Evolutionary conservation across 169 alveolate genomes (phyloP).

Genomic region (Eimeria sp.): DNA sequence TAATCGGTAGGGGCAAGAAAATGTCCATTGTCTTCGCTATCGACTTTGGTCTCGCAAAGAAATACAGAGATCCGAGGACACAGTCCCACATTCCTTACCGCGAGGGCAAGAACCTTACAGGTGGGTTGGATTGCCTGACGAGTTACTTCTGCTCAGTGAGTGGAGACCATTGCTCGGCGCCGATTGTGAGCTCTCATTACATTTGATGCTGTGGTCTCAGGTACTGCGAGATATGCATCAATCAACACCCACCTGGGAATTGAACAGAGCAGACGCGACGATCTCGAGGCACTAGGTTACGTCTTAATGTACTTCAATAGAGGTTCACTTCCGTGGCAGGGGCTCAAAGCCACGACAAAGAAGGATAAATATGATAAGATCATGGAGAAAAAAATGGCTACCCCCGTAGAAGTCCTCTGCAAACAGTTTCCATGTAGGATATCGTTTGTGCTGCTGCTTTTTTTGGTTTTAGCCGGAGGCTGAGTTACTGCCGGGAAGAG

Average conservation of each 20-base stretch:
- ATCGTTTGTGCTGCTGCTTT: background rate
- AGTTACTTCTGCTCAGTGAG: background rate
- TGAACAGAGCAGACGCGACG: constrained; percentile 96
- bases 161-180: background rate
- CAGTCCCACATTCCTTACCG: constrained; percentile 99
- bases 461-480: background rate
- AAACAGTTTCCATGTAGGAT: constrained; percentile 92
- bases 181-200: background rate
- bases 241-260: constrained; percentile 99
- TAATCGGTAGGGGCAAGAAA: constrained; percentile 93
- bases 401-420: constrained; percentile 98
- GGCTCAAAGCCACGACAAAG: constrained; percentile 96
- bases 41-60: constrained; percentile 98
- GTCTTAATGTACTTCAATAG: constrained; percentile 98
- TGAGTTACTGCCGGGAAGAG: background rate
- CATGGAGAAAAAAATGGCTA: constrained; percentile 99
- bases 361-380: constrained; percentile 99
- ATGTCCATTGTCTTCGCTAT: constrained; percentile 95
- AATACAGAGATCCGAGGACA: constrained; percentile 97
- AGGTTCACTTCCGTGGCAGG: constrained; percentile 99
- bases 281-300: constrained; percentile 99
- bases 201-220: constrained; percentile 83
- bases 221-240: constrained; percentile 99
- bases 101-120: constrained; percentile 98
- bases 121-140: constrained; percentile 81